Evolutionary conservation across 176 grass and related monocot genomes (phyloP).

Genomic region (Eragrostis curvula): DNA sequence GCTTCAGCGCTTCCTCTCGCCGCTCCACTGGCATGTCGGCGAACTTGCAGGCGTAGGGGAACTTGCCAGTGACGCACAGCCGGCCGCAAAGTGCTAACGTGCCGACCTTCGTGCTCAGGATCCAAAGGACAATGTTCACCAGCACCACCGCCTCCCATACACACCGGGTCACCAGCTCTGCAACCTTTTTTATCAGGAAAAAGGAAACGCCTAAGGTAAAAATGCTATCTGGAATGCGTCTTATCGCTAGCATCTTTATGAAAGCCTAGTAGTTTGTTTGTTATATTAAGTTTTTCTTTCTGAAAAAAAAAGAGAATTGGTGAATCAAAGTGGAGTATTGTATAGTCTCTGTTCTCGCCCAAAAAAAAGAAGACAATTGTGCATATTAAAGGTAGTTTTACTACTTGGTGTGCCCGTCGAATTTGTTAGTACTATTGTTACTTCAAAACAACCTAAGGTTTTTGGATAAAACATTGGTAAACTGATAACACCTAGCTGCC

Average conservation of each 20-base stretch:
- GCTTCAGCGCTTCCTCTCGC: constrained; percentile 54
- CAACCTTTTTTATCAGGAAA: constrained; percentile 50
- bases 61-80: constrained; percentile 25
- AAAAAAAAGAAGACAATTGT: too few species aligned
- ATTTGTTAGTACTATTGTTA: too few species aligned
- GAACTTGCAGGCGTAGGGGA: constrained; percentile 65
- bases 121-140: constrained; percentile 55
- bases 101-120: constrained; percentile 58
- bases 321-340: too few species aligned
- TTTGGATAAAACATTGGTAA: too few species aligned
- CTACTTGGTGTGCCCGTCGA: too few species aligned
- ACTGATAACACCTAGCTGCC: too few species aligned
- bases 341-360: too few species aligned
- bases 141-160: constrained; percentile 48
- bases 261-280: neutral
- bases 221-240: neutral
- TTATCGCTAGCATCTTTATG: too few species aligned
- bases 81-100: constrained; percentile 65
- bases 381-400: too few species aligned
- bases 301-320: too few species aligned
- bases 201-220: neutral
- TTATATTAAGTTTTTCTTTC: too few species aligned
- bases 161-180: constrained; percentile 54
- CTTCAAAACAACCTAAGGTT: too few species aligned
- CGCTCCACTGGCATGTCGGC: constrained; percentile 64